These are phyloP conservation scores for Apiospora malaysiana DNA, from an alignment of 2,329 filamentous ascomycete species.

Conservation along the genomic window DNA sequence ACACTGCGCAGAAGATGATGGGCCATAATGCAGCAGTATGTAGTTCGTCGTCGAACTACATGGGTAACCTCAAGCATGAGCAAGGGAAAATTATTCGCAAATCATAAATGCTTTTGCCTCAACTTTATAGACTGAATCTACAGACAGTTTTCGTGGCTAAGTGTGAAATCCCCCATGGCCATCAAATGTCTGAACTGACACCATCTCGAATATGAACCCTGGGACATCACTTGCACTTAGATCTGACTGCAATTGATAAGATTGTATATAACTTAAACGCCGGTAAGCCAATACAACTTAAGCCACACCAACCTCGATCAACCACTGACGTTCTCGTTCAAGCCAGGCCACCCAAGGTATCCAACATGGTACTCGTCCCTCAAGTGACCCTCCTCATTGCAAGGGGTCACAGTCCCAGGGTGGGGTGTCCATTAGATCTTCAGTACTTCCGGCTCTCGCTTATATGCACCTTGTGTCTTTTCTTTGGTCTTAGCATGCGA, in stretches of 20 bases:
- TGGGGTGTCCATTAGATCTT: neutral
- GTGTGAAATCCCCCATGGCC: neutral
- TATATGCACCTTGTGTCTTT: no score
- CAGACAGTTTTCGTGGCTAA: neutral
- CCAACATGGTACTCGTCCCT: neutral
- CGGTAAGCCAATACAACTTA: neutral
- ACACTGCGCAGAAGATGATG: neutral
- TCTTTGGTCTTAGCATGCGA: neutral
- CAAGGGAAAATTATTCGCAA: conserved; percentile 11
- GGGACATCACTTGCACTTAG: no score
- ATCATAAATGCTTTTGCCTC: conserved; percentile 2
- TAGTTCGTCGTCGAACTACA: neutral
- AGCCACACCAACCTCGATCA: neutral
- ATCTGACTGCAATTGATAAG: neutral
- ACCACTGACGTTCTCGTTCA: no score
- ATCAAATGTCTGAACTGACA: no score
- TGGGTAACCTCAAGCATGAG: conserved; percentile 1
- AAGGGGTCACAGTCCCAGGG: neutral
- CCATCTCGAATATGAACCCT: no score
- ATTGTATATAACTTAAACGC: no score
- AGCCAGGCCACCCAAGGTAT: neutral
- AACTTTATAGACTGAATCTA: neutral
- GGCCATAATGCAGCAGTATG: neutral
- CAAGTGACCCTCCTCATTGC: neutral
- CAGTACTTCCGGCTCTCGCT: neutral